Conservation (phyloP, 805 yeast species). For the Kregervanrija delftensis region DNA sequence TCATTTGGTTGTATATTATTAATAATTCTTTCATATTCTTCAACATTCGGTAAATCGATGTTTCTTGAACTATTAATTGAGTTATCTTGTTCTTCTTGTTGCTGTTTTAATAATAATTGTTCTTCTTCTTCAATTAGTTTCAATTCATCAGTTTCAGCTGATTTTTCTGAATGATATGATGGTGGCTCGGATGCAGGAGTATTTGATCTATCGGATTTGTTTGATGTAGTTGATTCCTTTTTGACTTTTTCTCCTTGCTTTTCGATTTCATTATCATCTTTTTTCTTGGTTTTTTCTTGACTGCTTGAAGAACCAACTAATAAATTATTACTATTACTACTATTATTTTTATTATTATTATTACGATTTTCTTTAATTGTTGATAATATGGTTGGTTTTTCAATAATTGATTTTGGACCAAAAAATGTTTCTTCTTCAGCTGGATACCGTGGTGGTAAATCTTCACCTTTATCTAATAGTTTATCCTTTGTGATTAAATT, state of each 20-base stretch:
- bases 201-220: background rate
- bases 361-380: no score
- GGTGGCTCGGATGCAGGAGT: constrained; percentile 26
- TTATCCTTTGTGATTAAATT: constrained; percentile 35
- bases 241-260: background rate
- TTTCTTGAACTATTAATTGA: no score
- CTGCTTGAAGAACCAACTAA: no score
- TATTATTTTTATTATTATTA: no score
- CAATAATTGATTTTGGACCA: constrained; percentile 31
- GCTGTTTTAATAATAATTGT: no score
- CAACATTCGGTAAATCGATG: no score
- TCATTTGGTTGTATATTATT: no score
- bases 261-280: background rate
- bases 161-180: constrained; percentile 18
- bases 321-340: no score
- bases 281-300: background rate
- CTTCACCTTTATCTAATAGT: constrained; percentile 65
- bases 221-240: background rate
- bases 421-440: constrained; percentile 56
- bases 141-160: constrained; percentile 2
- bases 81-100: no score
- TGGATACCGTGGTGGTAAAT: constrained; percentile 65
- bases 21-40: no score
- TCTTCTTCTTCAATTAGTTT: no score
- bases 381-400: constrained; percentile 1